phyloP scores from a whole-genome alignment of 768 basidiomycete species.

The Termitomyces heimii region DNA sequence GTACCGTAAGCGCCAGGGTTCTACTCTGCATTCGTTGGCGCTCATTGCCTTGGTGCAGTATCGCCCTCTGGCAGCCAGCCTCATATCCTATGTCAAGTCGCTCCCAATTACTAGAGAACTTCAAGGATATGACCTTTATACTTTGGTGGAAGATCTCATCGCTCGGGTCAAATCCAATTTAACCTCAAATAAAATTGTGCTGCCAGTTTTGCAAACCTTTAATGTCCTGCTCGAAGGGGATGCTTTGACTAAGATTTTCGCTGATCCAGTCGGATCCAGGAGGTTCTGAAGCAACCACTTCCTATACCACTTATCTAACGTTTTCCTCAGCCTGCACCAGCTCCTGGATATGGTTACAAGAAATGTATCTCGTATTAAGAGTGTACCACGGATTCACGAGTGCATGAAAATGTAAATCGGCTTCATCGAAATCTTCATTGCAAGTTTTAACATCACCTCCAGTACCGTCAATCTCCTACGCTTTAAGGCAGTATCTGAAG shows the following conservation, averaged over 20 bases:
- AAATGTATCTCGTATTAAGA: slow-evolving; percentile 70
- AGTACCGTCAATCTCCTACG: slow-evolving; percentile 66
- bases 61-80: slow-evolving; percentile 56
- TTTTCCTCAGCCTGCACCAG: slow-evolving; percentile 38
- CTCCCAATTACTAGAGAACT: slow-evolving; percentile 36
- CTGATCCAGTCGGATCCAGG: slow-evolving; percentile 38
- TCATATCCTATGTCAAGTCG: slow-evolving; percentile 49
- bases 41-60: slow-evolving; percentile 40
- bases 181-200: slow-evolving; percentile 62
- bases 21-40: not conserved
- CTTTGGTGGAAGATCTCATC: slow-evolving; percentile 56
- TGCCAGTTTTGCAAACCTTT: slow-evolving; percentile 79
- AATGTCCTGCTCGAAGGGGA: slow-evolving; percentile 69
- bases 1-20: slow-evolving; percentile 54
- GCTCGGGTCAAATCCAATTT: slow-evolving; percentile 46
- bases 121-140: slow-evolving; percentile 38
- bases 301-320: slow-evolving; percentile 1
- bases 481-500: slow-evolving; percentile 38
- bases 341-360: slow-evolving; percentile 53
- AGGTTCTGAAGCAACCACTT: slow-evolving; percentile 32
- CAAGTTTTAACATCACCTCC: not conserved
- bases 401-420: slow-evolving; percentile 74
- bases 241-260: slow-evolving; percentile 42
- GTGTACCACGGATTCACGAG: slow-evolving; percentile 71
- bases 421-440: not conserved